Evolutionary conservation across 345 rosid species (phyloP).

Genomic region (Boechera retrofracta): DNA sequence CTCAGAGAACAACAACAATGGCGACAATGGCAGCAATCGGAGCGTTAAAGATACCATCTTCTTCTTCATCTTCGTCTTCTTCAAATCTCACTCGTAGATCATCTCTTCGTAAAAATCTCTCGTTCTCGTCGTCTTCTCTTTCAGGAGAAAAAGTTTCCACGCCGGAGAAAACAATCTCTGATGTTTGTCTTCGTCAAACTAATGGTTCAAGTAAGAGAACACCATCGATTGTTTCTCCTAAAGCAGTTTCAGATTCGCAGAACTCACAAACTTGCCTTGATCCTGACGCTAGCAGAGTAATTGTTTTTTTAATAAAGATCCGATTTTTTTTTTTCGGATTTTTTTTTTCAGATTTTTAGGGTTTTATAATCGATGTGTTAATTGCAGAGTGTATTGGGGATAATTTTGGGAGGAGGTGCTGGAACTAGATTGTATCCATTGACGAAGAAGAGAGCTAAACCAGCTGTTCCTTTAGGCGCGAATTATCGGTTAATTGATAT

Average conservation of each 20-base stretch:
- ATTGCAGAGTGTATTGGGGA: slow-evolving; percentile 87
- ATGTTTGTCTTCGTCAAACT: slow-evolving; percentile 8
- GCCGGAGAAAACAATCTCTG: slow-evolving; percentile 23
- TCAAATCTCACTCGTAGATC: slow-evolving; percentile 22
- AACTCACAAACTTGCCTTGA: slow-evolving; percentile 96
- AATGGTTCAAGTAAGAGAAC: slow-evolving; percentile 35
- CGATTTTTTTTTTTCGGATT: neutral
- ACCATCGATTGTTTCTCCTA: slow-evolving; percentile 67
- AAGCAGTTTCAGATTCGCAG: slow-evolving; percentile 87
- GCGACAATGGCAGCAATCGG: slow-evolving; percentile 74
- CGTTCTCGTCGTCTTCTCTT: slow-evolving; percentile 67
- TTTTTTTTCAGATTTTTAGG: neutral
- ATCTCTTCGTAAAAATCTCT: slow-evolving; percentile 36
- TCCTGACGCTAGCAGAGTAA: slow-evolving; percentile 96
- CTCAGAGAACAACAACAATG: slow-evolving; percentile 41
- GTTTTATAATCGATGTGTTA: neutral
- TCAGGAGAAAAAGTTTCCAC: slow-evolving; percentile 59
- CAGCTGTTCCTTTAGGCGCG: slow-evolving; percentile 95
- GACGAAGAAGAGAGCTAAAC: slow-evolving; percentile 97
- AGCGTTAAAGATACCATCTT: slow-evolving; percentile 46
- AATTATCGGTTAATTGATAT: slow-evolving; percentile 93
- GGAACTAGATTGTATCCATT: slow-evolving; percentile 92
- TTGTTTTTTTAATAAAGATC: slow-evolving; percentile 15
- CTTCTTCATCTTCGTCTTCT: slow-evolving; percentile 36
- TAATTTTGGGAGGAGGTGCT: slow-evolving; percentile 97